A percentile compares a stretch with the other conserved stretches of the same genome.
Evolutionary conservation across 768 basidiomycete genomes (phyloP).

Genomic region (Kwoniella botswanensis): DNA sequence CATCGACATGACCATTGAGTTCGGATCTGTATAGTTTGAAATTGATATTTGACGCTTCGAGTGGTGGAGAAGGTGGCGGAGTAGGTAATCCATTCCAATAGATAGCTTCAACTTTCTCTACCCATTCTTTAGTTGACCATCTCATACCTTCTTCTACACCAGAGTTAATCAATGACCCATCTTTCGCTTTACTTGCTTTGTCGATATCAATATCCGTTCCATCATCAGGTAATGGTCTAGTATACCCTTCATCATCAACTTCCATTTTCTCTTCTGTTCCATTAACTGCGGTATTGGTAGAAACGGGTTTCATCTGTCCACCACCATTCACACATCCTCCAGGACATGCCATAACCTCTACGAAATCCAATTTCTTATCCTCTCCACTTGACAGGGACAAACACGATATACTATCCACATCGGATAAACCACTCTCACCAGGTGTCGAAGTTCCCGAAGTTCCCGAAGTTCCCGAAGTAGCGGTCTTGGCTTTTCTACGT

Average conservation of each 20-base stretch:
- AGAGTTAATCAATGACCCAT: conserved; percentile 28
- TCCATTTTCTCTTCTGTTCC: conserved; percentile 37
- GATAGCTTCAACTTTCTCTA: conserved; percentile 73
- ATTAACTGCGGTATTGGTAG: neutral
- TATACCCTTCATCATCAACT: conserved; percentile 70
- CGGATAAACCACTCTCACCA: conserved; percentile 17
- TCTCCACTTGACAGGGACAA: conserved; percentile 28
- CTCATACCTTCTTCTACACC: conserved; percentile 63
- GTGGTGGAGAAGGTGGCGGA: conserved; percentile 62
- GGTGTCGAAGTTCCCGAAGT: conserved; percentile 21
- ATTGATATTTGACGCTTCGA: conserved; percentile 17
- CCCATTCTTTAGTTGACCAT: conserved; percentile 87
- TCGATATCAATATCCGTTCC: conserved; percentile 61
- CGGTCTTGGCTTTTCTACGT: conserved; percentile 36
- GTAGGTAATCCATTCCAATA: conserved; percentile 72
- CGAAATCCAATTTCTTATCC: conserved; percentile 55
- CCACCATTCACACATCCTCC: conserved; percentile 97
- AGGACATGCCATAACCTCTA: conserved; percentile 90
- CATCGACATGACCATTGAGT: neutral
- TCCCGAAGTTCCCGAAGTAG: conserved; percentile 4
- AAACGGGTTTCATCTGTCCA: conserved; percentile 68
- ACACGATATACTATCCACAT: conserved; percentile 35
- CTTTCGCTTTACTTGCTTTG: conserved; percentile 13
- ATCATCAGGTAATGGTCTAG: conserved; percentile 67
- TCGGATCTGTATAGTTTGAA: neutral